Evolutionary conservation across 2,329 filamentous ascomycete genomes (phyloP).

Genomic region (Aspergillus alliaceus): DNA sequence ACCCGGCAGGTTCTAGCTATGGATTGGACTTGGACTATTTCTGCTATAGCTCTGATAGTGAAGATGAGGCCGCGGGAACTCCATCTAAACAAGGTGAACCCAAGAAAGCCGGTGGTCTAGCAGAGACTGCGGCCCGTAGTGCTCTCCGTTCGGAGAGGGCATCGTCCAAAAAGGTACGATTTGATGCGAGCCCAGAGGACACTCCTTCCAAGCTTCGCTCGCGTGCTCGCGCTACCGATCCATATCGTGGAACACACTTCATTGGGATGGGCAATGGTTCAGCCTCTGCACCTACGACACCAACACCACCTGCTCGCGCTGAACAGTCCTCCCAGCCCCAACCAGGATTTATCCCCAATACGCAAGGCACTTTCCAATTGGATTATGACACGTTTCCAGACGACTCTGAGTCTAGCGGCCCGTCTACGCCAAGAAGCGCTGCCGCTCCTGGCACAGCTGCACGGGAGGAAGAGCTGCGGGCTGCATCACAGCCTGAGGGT

Average conservation of each 20-base stretch:
- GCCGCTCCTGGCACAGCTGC: constrained; percentile 1
- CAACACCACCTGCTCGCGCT: constrained; percentile 11
- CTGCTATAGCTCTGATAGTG: constrained; percentile 32
- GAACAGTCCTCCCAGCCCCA: constrained; percentile 8
- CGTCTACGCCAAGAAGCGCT: constrained; percentile 12
- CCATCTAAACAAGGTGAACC: constrained; percentile 8
- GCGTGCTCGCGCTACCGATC: constrained; percentile 23
- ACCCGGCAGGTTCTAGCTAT: constrained; percentile 42
- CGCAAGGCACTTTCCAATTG: constrained; percentile 27
- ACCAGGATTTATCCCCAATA: constrained; percentile 25
- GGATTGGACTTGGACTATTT: constrained; percentile 43
- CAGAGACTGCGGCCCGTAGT: constrained; percentile 16
- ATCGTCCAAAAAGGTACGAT: constrained; percentile 33
- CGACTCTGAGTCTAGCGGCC: constrained; percentile 18
- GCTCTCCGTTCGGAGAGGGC: constrained; percentile 18
- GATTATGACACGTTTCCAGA: constrained; percentile 32
- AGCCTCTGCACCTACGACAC: constrained; percentile 14
- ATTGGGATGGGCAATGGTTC: constrained; percentile 19
- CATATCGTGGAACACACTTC: constrained; percentile 23
- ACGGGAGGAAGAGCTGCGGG: constrained; percentile 4
- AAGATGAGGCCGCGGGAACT: constrained; percentile 24
- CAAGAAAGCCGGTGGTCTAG: constrained; percentile 8
- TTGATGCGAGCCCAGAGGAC: constrained; percentile 34
- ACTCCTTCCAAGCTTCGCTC: constrained; percentile 32
- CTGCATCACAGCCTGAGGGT: constrained; percentile 3